A percentile compares a stretch with the other conserved stretches of the same genome.
Evolutionary conservation across 805 yeast genomes (phyloP).

Genomic region (Candida pseudoglaebosa): DNA sequence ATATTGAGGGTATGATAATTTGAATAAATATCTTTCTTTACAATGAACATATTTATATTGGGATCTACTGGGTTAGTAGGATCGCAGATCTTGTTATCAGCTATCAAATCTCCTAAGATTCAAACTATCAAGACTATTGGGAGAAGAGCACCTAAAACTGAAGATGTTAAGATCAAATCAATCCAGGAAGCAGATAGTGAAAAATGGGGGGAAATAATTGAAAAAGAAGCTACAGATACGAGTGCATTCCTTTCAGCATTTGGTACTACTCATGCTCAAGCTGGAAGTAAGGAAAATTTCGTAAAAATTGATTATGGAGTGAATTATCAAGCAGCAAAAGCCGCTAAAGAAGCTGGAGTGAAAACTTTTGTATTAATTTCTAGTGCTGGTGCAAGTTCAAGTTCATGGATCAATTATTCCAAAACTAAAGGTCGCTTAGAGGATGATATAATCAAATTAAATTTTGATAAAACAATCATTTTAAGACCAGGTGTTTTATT

Average conservation of each 20-base stretch:
- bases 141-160: conserved; percentile 41
- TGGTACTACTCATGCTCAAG: conserved; percentile 71
- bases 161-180: conserved; percentile 28
- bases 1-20: no score
- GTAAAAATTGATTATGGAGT: conserved; percentile 70
- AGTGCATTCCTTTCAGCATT: conserved; percentile 58
- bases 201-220: conserved; percentile 48
- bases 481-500: conserved; percentile 72
- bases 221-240: conserved; percentile 25
- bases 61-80: conserved; percentile 88
- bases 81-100: conserved; percentile 45
- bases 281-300: conserved; percentile 71
- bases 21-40: no score
- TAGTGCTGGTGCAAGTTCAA: conserved; percentile 56
- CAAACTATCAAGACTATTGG: conserved; percentile 45
- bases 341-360: conserved; percentile 68
- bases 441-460: conserved; percentile 55
- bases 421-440: conserved; percentile 76
- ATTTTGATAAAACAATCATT: conserved; percentile 69
- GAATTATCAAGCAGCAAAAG: conserved; percentile 63
- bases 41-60: conserved; percentile 26
- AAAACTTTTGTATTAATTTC: conserved; percentile 66
- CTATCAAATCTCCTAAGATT: conserved; percentile 33
- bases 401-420: conserved; percentile 58
- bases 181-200: conserved; percentile 43